phyloP scores from a whole-genome alignment of 2,329 filamentous ascomycete genomes.

The Sporothrix protearum region DNA sequence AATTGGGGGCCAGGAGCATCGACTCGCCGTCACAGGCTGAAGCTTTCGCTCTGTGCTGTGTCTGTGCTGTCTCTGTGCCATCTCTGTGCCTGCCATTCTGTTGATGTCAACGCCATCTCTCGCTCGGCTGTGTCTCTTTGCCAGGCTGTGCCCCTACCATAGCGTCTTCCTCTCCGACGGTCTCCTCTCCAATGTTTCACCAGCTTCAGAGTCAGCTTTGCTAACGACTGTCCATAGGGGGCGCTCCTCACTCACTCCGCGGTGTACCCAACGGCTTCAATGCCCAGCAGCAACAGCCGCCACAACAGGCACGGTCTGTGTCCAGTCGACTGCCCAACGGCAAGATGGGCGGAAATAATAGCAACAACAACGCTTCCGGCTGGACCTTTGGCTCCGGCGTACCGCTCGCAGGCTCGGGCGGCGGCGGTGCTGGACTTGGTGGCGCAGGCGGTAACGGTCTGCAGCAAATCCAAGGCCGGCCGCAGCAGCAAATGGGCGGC shows the following conservation, averaged over 20 bases:
- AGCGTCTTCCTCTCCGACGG: background rate
- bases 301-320: constrained; percentile 52
- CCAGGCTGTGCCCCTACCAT: background rate
- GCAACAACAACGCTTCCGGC: constrained; percentile 46
- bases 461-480: constrained; percentile 48
- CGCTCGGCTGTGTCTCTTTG: background rate
- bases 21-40: background rate
- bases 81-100: background rate
- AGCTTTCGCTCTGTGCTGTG: background rate
- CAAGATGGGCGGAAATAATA: constrained; percentile 52
- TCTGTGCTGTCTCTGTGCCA: no score
- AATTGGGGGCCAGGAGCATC: background rate
- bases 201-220: background rate
- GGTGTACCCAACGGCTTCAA: constrained; percentile 60
- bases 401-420: constrained; percentile 54
- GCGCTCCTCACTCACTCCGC: constrained; percentile 59
- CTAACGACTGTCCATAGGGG: constrained; percentile 40
- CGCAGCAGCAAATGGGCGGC: constrained; percentile 50
- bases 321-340: constrained; percentile 61
- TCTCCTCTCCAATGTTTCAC: background rate
- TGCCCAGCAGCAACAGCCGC: constrained; percentile 52
- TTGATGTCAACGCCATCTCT: background rate
- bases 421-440: constrained; percentile 36
- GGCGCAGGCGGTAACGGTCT: constrained; percentile 39
- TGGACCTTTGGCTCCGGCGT: constrained; percentile 62